These are phyloP conservation scores for Comarum palustre DNA, from an alignment of 306 rosid species.

Conservation along the genomic window DNA sequence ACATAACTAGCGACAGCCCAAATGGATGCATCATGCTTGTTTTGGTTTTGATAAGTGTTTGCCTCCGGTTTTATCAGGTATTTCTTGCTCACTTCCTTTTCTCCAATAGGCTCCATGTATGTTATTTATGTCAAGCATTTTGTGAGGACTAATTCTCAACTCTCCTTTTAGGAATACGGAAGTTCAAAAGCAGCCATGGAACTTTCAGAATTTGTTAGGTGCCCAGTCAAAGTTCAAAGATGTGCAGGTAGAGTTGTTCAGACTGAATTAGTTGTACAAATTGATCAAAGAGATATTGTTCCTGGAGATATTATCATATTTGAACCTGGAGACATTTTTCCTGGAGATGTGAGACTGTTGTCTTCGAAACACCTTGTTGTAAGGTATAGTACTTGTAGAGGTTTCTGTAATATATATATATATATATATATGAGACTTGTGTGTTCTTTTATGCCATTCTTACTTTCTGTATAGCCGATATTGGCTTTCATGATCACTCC, in stretches of 20 bases:
- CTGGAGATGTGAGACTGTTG: slow-evolving; percentile 73
- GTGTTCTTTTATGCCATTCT: slow-evolving; percentile 14
- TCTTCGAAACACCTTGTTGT: slow-evolving; percentile 81
- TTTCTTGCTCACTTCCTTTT: slow-evolving; percentile 9
- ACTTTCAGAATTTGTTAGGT: slow-evolving; percentile 64
- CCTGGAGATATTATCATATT: slow-evolving; percentile 80
- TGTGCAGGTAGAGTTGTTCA: slow-evolving; percentile 81
- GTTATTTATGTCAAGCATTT: slow-evolving; percentile 3
- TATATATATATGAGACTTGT: slow-evolving; percentile 11
- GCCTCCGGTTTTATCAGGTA: slow-evolving; percentile 80
- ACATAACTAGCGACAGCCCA: slow-evolving; percentile 50
- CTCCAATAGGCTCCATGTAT: not conserved
- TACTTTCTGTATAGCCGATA: slow-evolving; percentile 14
- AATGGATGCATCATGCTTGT: slow-evolving; percentile 73
- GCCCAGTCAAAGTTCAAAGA: slow-evolving; percentile 77
- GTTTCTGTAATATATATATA: slow-evolving; percentile 10
- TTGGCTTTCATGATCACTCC: slow-evolving; percentile 22
- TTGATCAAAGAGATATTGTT: slow-evolving; percentile 82
- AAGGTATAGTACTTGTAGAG: slow-evolving; percentile 41
- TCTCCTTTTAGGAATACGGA: slow-evolving; percentile 54
- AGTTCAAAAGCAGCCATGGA: slow-evolving; percentile 87
- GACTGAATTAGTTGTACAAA: slow-evolving; percentile 66
- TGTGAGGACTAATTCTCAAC: not conserved
- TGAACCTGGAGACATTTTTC: slow-evolving; percentile 90
- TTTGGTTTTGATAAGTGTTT: slow-evolving; percentile 68